Conservation (phyloP, 331 rosid genomes). For the Malus hybrid region DNA sequence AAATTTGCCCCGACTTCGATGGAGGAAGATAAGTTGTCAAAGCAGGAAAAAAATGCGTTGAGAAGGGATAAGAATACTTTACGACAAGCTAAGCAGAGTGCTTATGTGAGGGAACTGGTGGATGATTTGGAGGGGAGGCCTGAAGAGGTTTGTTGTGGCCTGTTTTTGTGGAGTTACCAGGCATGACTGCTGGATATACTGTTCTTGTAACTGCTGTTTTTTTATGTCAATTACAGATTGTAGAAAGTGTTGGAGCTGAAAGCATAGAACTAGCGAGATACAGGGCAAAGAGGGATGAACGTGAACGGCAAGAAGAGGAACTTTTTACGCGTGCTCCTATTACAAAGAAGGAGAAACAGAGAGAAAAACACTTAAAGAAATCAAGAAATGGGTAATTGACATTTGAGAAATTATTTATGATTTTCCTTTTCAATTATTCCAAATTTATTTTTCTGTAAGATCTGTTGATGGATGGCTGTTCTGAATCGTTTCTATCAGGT, state of each 20-base stretch:
- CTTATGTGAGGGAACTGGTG: conserved; percentile 49
- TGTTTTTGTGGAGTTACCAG: conserved; percentile 9
- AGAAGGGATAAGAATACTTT: conserved; percentile 59
- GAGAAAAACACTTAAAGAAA: conserved; percentile 61
- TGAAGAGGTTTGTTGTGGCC: conserved; percentile 61
- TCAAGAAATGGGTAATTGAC: conserved; percentile 66
- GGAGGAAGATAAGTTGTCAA: conserved; percentile 51
- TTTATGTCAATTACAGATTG: conserved; percentile 36
- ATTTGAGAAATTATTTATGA: neutral
- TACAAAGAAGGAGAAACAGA: conserved; percentile 64
- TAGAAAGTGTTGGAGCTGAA: conserved; percentile 54
- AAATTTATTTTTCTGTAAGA: neutral
- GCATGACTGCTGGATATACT: conserved; percentile 4
- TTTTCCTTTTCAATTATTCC: neutral
- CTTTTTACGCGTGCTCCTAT: conserved; percentile 72
- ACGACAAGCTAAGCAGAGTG: conserved; percentile 49
- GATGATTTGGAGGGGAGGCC: conserved; percentile 73
- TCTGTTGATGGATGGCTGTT: neutral
- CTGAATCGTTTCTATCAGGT: conserved; percentile 36
- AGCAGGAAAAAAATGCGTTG: conserved; percentile 51
- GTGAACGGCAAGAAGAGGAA: conserved; percentile 70
- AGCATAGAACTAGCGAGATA: conserved; percentile 56
- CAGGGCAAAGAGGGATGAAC: conserved; percentile 55
- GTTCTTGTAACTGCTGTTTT: neutral
- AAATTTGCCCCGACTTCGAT: conserved; percentile 62